Percentiles rank a stretch among this genome's conserved stretches.
Conservation (phyloP, 305 asterid genomes). For the Fraxinus paxiana region DNA sequence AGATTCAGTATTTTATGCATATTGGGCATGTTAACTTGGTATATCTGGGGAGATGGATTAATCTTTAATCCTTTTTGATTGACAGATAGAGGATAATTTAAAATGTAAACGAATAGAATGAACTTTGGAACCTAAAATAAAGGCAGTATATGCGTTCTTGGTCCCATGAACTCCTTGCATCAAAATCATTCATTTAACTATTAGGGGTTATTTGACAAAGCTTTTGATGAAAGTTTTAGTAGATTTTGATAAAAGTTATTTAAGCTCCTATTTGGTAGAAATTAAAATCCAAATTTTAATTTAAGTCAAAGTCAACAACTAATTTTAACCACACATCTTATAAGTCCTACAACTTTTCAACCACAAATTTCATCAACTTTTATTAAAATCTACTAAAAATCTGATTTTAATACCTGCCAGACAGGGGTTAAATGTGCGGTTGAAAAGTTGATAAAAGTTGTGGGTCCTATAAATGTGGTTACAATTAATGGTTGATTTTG, state of each 20-base stretch:
- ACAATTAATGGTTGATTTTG: neutral
- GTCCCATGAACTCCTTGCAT: neutral
- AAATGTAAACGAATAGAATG: neutral
- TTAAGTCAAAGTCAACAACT: no score
- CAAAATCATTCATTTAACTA: neutral
- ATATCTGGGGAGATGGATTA: neutral
- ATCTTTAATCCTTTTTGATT: neutral
- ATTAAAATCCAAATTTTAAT: no score
- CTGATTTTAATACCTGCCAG: neutral
- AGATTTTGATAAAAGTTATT: neutral
- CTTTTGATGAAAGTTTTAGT: neutral
- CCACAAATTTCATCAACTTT: neutral
- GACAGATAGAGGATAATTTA: neutral
- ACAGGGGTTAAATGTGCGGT: neutral
- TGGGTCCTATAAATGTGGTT: neutral
- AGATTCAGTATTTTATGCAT: neutral
- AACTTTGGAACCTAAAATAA: neutral
- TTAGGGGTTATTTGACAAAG: neutral
- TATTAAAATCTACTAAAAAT: no score
- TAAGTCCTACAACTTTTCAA: no score
- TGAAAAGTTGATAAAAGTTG: neutral
- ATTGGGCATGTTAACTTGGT: neutral
- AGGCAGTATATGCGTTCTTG: neutral
- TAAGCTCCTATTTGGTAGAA: neutral
- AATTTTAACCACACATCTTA: no score